Base-by-base conservation (phyloP, 805 yeast genomes). In the Saccharomyces jurei region DNA sequence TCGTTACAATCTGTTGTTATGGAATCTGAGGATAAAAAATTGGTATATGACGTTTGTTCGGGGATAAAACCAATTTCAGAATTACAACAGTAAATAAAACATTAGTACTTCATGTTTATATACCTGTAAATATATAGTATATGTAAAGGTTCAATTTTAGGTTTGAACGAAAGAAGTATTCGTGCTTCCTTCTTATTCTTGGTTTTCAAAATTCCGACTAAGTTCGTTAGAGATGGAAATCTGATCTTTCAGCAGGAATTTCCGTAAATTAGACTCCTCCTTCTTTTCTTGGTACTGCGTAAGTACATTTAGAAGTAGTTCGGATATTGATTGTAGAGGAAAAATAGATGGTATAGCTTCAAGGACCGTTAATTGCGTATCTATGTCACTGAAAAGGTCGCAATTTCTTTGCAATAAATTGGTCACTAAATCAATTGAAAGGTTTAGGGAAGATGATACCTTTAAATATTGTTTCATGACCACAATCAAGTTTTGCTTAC, bases 11-110 rank as follows among this genome's bases (percentile, higher is more conserved):
- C 56, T 30, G 46, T 36, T 22, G 50, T 54, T 29, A 53, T 64
- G 36, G 58, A 57, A 31, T 25, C 55, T 21, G 58, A 52, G 10
- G 54, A 52, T 36, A 63, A 63, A 36, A 54, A 62, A 50, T 49
- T 59, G 25, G 48, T 67, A 9, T 60, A 60, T 41, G 60, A 66
- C 28, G 65, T 68, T 22, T 69, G 72, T 52, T 64, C 71, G 17
- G 72, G 71, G 50, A 50, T 63, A 26, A 63, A 60, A 36, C 68
- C 70, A 28, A 52, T 66, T 29, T 60, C 69, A 26, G 60, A 60
- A 29, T 54, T 65, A 8, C 44, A 36, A 36, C 44, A 36, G 25
- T 36, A 17, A 36, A 8, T 17, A 4, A 8, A 17, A 36, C 25
- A 36, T 36, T 17, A 17, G 2, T 36, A 36, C 3, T n/a, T n/a